Evolutionary conservation across 73 alveolate genomes (phyloP).

Genomic region (Paramecium sonneborni): DNA sequence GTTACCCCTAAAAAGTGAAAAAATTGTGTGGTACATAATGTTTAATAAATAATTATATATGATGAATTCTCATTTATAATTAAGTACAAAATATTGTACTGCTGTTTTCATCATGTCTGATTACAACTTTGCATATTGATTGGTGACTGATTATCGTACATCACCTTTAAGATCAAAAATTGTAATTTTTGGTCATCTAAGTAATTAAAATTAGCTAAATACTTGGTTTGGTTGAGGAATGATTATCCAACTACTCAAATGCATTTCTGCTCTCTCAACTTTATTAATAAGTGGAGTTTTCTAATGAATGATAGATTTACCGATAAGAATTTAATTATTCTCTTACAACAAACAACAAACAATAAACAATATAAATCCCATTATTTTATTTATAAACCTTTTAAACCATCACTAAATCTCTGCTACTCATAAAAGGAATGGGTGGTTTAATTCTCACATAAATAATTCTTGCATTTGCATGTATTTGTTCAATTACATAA

Average conservation of each 20-base stretch:
- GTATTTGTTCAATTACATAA: background rate
- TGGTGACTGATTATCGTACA: constrained; percentile 40
- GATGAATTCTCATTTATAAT: background rate
- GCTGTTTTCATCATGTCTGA: constrained; percentile 54
- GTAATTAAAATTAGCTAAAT: background rate
- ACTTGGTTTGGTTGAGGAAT: background rate
- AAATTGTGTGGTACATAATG: background rate
- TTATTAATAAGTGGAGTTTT: background rate
- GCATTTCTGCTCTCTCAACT: constrained; percentile 54
- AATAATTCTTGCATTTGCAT: background rate
- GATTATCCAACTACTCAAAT: constrained; percentile 23
- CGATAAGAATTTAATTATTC: background rate
- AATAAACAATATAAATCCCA: background rate
- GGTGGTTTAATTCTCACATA: constrained; percentile 46
- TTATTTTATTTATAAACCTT: constrained; percentile 4
- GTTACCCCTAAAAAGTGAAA: background rate
- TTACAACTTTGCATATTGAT: constrained; percentile 35
- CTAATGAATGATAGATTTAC: constrained; percentile 27
- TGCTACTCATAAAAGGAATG: constrained; percentile 2
- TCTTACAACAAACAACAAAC: background rate
- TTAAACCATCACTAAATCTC: constrained; percentile 39
- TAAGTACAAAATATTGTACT: background rate
- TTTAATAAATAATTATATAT: background rate
- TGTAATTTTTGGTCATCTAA: constrained; percentile 36
- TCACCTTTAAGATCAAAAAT: constrained; percentile 53